Conservation (phyloP, 139 green algal species). For the Klebsormidium nitens region DNA sequence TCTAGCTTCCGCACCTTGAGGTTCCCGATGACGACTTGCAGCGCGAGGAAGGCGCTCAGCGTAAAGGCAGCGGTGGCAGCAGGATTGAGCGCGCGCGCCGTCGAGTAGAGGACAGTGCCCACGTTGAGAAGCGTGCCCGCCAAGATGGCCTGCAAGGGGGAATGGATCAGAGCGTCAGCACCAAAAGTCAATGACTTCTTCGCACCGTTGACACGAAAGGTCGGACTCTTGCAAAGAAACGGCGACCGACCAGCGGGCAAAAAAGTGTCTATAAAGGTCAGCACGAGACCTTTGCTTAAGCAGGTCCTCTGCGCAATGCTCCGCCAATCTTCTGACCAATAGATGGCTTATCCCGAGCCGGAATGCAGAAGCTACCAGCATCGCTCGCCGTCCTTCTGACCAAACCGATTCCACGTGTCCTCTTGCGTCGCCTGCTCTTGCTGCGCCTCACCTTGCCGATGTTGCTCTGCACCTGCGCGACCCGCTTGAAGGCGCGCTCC, state of each 20-base stretch:
- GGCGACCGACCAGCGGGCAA: neutral
- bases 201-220: neutral
- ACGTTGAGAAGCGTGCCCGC: slow-evolving; percentile 86
- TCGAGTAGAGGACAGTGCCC: slow-evolving; percentile 75
- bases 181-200: neutral
- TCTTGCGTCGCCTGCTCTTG: neutral
- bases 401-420: neutral
- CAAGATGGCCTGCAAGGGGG: slow-evolving; percentile 49
- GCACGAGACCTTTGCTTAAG: too few relatives aligned
- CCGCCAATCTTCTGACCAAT: too few relatives aligned
- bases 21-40: slow-evolving; percentile 49
- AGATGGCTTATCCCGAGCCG: too few relatives aligned
- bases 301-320: too few relatives aligned
- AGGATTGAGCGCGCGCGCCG: slow-evolving; percentile 34
- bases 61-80: slow-evolving; percentile 59
- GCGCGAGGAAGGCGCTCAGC: slow-evolving; percentile 46
- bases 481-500: slow-evolving; percentile 80
- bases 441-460: slow-evolving; percentile 31
- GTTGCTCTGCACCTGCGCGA: slow-evolving; percentile 58
- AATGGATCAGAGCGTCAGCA: neutral
- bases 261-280: too few relatives aligned
- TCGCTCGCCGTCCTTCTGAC: neutral
- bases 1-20: slow-evolving; percentile 55
- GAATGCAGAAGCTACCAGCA: neutral
- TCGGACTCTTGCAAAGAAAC: neutral